Evolutionary conservation across 129 eudicot species (phyloP).

Genomic region (Flaveria linearis): DNA sequence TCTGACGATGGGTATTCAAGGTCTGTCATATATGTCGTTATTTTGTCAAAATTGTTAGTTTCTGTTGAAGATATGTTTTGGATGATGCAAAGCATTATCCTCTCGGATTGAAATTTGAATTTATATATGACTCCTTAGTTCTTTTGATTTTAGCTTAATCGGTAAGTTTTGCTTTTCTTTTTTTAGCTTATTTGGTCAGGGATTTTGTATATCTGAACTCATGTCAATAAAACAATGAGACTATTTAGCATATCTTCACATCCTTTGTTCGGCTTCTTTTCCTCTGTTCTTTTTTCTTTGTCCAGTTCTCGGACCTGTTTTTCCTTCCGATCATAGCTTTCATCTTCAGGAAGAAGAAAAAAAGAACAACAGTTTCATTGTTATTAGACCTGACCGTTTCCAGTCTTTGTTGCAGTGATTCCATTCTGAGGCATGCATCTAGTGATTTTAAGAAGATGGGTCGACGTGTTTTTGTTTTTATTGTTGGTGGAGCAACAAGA

Average conservation of each 20-base stretch:
- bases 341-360: no score
- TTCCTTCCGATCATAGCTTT: no score
- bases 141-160: no score
- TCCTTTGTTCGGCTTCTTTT: no score
- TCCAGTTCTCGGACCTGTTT: no score
- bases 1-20: constrained; percentile 96
- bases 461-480: constrained; percentile 85
- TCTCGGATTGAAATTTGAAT: no score
- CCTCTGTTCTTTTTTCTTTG: no score
- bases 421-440: constrained; percentile 74
- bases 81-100: no score
- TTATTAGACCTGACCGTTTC: no score
- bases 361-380: no score
- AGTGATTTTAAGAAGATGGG: constrained; percentile 94
- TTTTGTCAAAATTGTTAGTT: background rate
- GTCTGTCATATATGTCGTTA: constrained; percentile 25
- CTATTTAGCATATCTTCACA: background rate
- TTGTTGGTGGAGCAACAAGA: constrained; percentile 93
- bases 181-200: background rate
- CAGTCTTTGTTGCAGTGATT: constrained; percentile 55
- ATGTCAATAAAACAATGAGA: background rate
- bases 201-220: background rate
- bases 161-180: no score
- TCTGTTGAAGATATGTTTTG: background rate
- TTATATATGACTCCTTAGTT: no score